Base-by-base conservation (phyloP, 2,329 filamentous ascomycete species). In the Cercospora sp. region DNA sequence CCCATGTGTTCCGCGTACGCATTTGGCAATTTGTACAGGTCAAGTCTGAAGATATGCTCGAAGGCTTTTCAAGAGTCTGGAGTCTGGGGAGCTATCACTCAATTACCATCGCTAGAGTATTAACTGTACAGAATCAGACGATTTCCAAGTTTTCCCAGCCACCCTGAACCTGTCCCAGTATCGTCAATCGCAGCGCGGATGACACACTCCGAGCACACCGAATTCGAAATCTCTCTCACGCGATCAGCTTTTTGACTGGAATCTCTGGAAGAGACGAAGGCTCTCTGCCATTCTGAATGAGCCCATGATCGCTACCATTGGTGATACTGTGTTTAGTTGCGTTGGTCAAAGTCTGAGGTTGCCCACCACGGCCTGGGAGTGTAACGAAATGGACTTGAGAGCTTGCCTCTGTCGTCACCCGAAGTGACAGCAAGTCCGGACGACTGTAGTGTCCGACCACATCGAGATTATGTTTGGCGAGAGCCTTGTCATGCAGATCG, bases 401-500 rank as follows among this genome's bases (percentile, higher is more conserved):
- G 57, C 64, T 65, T 28, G 64, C 58, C n/a, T 67, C 59, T 7
- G 42, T 42, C 18, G 60, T 67, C 5, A 64, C 60, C 1, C 60
- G 23, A 18, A 68, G 48, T 9, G 58, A 63, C 26, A 68, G 51
- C 66, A 62, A 53, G 8, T 68, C 66, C 8, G 63, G 66, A 2
- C 66, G 40, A 18, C 45, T 58, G 59, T 68, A 68, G n/a, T 68
- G 66, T 20, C 66, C 66, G 20, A 68, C 66, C 45, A 66, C 55
- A 18, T 68, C 66, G 12, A 68, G 30, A 33, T 65, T 65, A n/a
- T 65, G 62, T 20, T 68, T 68, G 18, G 66, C 62, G 3, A 61
- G 31, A 28, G 57, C 63, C 18, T 65, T 68, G 42, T 65, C 58
- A 12, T 51, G 57, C 23, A 68, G 30, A 23, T 68, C 62, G 9